Evolutionary conservation across 2,329 filamentous ascomycete genomes (phyloP).

Genomic region (Cladosporium sp.): DNA sequence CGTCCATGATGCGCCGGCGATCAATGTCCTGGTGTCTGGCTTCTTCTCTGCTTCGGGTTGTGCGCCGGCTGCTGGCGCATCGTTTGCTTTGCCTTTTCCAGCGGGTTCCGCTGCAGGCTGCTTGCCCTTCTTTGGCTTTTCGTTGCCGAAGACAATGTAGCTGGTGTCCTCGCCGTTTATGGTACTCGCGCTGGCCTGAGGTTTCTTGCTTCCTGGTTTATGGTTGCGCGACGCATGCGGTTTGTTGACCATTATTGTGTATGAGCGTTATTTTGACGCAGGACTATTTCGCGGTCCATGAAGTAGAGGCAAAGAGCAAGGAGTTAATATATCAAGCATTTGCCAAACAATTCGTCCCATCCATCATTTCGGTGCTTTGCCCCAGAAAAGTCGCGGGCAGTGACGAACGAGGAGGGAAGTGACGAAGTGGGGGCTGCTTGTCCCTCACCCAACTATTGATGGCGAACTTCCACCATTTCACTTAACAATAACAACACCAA

Average conservation of each 20-base stretch:
- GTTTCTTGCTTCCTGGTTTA: slow-evolving; percentile 38
- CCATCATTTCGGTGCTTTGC: background rate
- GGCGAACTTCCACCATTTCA: slow-evolving; percentile 3
- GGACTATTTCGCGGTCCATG: background rate
- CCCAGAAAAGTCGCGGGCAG: slow-evolving; percentile 4
- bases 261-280: background rate
- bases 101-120: slow-evolving; percentile 29
- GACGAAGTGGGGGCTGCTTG: background rate
- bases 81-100: slow-evolving; percentile 32
- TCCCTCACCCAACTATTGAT: slow-evolving; percentile 1
- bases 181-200: slow-evolving; percentile 33
- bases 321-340: background rate
- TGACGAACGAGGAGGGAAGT: background rate
- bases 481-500: background rate
- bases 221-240: slow-evolving; percentile 49
- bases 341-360: background rate
- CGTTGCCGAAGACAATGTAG: slow-evolving; percentile 51
- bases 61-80: slow-evolving; percentile 24
- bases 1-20: slow-evolving; percentile 94
- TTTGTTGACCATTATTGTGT: slow-evolving; percentile 49
- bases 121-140: slow-evolving; percentile 45
- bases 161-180: slow-evolving; percentile 50
- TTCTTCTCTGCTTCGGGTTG: slow-evolving; percentile 52
- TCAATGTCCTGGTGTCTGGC: slow-evolving; percentile 69
- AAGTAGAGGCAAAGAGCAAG: background rate